These are phyloP conservation scores for Graphilbum ipis-grandicollis DNA, from an alignment of 2,329 filamentous ascomycete genomes.

Conservation along the genomic window DNA sequence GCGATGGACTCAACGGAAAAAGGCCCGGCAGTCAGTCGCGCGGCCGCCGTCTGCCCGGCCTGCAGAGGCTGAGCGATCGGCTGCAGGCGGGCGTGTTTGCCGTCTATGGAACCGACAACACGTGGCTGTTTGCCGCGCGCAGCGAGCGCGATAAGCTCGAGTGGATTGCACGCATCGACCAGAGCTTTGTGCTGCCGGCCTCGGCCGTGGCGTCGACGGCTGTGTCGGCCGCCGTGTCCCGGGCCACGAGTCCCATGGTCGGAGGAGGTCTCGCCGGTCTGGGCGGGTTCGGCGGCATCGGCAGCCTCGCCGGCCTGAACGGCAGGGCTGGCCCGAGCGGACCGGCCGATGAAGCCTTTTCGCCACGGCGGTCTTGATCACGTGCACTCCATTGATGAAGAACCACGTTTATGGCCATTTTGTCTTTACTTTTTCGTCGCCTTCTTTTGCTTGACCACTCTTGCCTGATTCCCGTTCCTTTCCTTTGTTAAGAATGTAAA, in stretches of 20 bases:
- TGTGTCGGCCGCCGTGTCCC: constrained; percentile 13
- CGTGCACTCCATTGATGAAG: too few relatives aligned
- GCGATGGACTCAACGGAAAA: neutral
- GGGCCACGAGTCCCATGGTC: constrained; percentile 18
- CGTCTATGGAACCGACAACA: constrained; percentile 85
- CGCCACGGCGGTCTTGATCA: too few relatives aligned
- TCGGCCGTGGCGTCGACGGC: too few relatives aligned
- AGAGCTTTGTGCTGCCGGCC: constrained; percentile 40
- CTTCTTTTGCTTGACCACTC: neutral
- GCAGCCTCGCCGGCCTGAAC: neutral
- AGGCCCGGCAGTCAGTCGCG: constrained; percentile 1
- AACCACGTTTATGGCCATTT: too few relatives aligned
- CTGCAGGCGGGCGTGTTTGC: constrained; percentile 69
- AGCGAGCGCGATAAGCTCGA: constrained; percentile 88
- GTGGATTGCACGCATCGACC: constrained; percentile 91
- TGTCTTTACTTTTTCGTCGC: neutral
- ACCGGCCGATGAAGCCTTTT: too few relatives aligned
- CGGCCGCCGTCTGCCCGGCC: constrained; percentile 24
- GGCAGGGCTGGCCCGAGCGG: neutral
- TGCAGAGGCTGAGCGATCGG: constrained; percentile 37
- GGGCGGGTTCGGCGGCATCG: neutral
- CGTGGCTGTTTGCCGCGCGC: constrained; percentile 81
- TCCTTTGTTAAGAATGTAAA: too few relatives aligned
- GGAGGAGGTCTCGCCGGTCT: neutral
- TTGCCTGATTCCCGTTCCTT: too few relatives aligned